Evolutionary conservation across 305 asterid species (phyloP).

Genomic region (Plantago lanceolata): DNA sequence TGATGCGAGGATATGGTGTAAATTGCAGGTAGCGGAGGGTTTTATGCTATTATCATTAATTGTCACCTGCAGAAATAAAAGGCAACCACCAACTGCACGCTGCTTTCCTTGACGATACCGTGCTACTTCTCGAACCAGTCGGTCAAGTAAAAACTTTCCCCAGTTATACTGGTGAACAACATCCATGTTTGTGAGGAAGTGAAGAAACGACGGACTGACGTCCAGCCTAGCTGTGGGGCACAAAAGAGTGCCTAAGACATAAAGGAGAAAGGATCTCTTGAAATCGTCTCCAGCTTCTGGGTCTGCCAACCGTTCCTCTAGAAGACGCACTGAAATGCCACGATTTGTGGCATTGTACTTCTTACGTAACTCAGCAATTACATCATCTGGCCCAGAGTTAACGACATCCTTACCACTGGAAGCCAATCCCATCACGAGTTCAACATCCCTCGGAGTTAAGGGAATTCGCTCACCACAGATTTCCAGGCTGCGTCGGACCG

Average conservation of each 20-base stretch:
- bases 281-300: constrained; percentile 97
- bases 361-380: constrained; percentile 72
- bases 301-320: constrained; percentile 82
- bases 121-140: constrained; percentile 88
- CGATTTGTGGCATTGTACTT: constrained; percentile 88
- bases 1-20: constrained; percentile 1
- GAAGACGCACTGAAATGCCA: constrained; percentile 83
- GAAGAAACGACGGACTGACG: constrained; percentile 98
- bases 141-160: constrained; percentile 93
- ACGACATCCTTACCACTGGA: constrained; percentile 92
- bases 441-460: constrained; percentile 85
- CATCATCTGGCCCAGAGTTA: constrained; percentile 87
- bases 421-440: constrained; percentile 92
- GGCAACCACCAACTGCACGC: constrained; percentile 98
- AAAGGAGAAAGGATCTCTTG: constrained; percentile 92
- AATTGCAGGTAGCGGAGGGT: background rate
- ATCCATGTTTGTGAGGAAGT: constrained; percentile 86
- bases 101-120: constrained; percentile 98
- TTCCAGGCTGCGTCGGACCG: constrained; percentile 86
- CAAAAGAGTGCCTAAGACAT: constrained; percentile 83
- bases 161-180: constrained; percentile 86
- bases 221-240: constrained; percentile 97
- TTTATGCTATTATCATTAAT: constrained; percentile 8
- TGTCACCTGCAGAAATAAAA: constrained; percentile 91
- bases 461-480: constrained; percentile 92